phyloP scores from a whole-genome alignment of 2,329 filamentous ascomycete genomes.

The Knoxdaviesia capensis region DNA sequence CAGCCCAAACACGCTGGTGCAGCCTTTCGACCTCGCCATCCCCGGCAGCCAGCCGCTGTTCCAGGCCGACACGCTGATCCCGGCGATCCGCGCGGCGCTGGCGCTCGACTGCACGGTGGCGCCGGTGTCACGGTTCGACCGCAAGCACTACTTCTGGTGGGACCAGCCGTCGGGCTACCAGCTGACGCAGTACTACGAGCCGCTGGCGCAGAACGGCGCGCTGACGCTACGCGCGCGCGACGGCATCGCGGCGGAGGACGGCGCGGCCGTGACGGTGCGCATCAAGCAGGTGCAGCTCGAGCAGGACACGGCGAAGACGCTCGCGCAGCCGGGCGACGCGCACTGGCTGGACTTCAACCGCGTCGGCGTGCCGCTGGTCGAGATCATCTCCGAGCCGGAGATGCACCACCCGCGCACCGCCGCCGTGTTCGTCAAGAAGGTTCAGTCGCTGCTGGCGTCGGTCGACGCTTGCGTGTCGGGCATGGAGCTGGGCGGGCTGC shows the following conservation, averaged over 20 bases:
- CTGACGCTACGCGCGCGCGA: slow-evolving; percentile 56
- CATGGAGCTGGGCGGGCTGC: slow-evolving; percentile 80
- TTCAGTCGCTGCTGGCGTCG: slow-evolving; percentile 59
- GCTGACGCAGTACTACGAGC: slow-evolving; percentile 86
- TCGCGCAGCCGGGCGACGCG: slow-evolving; percentile 50
- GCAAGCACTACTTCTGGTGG: slow-evolving; percentile 99
- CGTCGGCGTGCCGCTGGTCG: slow-evolving; percentile 74
- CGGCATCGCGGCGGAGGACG: slow-evolving; percentile 58
- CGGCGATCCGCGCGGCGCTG: slow-evolving; percentile 75
- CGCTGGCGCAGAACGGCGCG: slow-evolving; percentile 47
- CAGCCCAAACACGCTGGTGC: too few species aligned
- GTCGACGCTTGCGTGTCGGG: slow-evolving; percentile 76
- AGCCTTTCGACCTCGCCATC: slow-evolving; percentile 60
- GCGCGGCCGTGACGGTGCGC: slow-evolving; percentile 48
- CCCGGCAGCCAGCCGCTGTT: slow-evolving; percentile 80
- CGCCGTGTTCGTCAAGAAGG: slow-evolving; percentile 71
- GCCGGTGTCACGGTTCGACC: slow-evolving; percentile 63
- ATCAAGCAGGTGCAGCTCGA: slow-evolving; percentile 95
- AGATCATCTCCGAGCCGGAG: slow-evolving; percentile 83
- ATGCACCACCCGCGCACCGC: slow-evolving; percentile 77
- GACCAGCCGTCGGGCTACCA: slow-evolving; percentile 94
- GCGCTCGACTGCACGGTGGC: slow-evolving; percentile 68
- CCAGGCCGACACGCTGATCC: slow-evolving; percentile 64
- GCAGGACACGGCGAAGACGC: slow-evolving; percentile 91
- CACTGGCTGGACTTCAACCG: slow-evolving; percentile 88